Evolutionary conservation across 169 alveolate genomes (phyloP).

Genomic region (Plasmodium vinckei): DNA sequence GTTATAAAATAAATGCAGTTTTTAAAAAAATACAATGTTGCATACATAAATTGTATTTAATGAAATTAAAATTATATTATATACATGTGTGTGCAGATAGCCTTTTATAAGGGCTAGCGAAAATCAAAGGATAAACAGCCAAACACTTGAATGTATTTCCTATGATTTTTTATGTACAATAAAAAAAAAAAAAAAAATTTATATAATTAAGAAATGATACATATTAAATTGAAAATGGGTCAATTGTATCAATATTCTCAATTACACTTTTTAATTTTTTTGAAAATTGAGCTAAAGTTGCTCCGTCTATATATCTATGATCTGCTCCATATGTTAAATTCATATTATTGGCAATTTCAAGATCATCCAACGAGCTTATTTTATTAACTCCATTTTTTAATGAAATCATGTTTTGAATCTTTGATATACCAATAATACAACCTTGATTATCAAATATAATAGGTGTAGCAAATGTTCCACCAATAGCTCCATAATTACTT

Average conservation of each 20-base stretch:
- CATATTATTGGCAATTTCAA: slow-evolving; percentile 37
- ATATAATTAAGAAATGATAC: not conserved
- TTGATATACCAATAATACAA: slow-evolving; percentile 90
- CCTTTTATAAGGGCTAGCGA: too few species aligned
- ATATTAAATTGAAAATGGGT: slow-evolving; percentile 19
- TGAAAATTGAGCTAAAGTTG: slow-evolving; percentile 87
- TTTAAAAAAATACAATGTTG: too few species aligned
- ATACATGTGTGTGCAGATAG: too few species aligned
- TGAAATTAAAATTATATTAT: too few species aligned
- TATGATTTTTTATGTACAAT: too few species aligned
- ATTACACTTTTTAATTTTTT: slow-evolving; percentile 30
- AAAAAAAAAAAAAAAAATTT: too few species aligned
- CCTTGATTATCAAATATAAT: slow-evolving; percentile 94
- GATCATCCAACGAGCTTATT: slow-evolving; percentile 37
- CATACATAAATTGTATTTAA: too few species aligned
- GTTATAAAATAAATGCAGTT: too few species aligned
- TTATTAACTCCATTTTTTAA: slow-evolving; percentile 76
- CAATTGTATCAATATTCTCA: slow-evolving; percentile 25
- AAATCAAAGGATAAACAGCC: too few species aligned
- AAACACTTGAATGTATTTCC: too few species aligned
- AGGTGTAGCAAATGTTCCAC: slow-evolving; percentile 94
- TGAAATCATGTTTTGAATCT: slow-evolving; percentile 77
- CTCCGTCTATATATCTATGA: slow-evolving; percentile 97
- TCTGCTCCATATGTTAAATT: slow-evolving; percentile 88
- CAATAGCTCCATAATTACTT: slow-evolving; percentile 95